Percentiles rank a stretch among this genome's conserved stretches.
Evolutionary conservation across 2,329 filamentous ascomycete genomes (phyloP).

Genomic region (Rhynchosporium agropyri): DNA sequence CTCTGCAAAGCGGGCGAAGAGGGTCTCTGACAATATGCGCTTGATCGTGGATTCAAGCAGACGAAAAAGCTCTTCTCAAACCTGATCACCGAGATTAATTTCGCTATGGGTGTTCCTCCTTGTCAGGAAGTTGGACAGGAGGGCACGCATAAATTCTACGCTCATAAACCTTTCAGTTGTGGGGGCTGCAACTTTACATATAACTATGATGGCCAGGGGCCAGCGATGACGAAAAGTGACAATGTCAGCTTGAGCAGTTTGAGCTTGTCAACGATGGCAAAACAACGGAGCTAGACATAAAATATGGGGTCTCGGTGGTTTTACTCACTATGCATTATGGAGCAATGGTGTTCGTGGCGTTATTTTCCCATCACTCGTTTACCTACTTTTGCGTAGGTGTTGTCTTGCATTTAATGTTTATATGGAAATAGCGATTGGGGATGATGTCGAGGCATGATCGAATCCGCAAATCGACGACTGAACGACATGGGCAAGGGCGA

Average conservation of each 20-base stretch:
- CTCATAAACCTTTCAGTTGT: slow-evolving; percentile 17
- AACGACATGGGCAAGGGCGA: background rate
- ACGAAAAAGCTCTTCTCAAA: slow-evolving; percentile 22
- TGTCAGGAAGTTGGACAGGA: slow-evolving; percentile 12
- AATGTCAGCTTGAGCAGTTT: slow-evolving; percentile 13
- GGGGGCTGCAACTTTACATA: slow-evolving; percentile 19
- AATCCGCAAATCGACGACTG: background rate
- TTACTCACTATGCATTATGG: slow-evolving; percentile 14
- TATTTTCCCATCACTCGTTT: slow-evolving; percentile 5
- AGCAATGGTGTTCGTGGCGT: slow-evolving; percentile 25
- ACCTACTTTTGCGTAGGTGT: background rate
- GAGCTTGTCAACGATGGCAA: background rate
- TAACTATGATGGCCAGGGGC: slow-evolving; percentile 11
- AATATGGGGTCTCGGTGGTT: slow-evolving; percentile 8
- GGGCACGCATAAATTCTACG: slow-evolving; percentile 18
- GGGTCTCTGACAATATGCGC: slow-evolving; percentile 66
- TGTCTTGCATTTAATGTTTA: background rate
- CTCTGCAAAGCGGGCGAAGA: slow-evolving; percentile 96
- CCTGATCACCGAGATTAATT: slow-evolving; percentile 24
- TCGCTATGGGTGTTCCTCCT: slow-evolving; percentile 1
- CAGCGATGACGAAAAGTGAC: slow-evolving; percentile 3
- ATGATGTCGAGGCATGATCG: no score
- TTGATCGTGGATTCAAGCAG: slow-evolving; percentile 25
- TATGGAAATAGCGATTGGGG: slow-evolving; percentile 10
- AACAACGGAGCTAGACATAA: slow-evolving; percentile 1